Evolutionary conservation across 768 basidiomycete genomes (phyloP), one percentile per base, ranked within the genome.

Genomic region (Lactifluus rugatus): DNA sequence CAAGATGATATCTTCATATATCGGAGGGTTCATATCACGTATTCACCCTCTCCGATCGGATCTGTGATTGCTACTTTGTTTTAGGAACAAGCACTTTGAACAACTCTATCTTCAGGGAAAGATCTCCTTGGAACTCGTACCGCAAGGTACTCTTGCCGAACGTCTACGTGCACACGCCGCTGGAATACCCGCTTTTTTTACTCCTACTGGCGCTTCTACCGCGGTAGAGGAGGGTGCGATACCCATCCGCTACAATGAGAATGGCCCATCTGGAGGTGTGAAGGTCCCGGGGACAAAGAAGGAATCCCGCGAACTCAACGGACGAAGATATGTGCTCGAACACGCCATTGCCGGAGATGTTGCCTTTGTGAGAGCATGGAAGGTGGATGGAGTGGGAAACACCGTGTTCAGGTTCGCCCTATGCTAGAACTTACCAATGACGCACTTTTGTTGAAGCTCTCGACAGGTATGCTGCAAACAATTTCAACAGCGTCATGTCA

Each of bases 111-210:
- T 95, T 51, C 77, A 79, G 13, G 93, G 93, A 54, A 72, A 85
- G 62, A 85, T 95, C 58, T 84, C 86, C 9, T 74, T 94, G 36
- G 93, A 95, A 66, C 84, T 95, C 21, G 89, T 90, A 26, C 93
- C 93, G 3, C 93, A 96, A 72, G 93, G 92, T 10, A 93, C 91
- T 14, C 81, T 96, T 45, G 83, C 86, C 16, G 93, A 93, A 67
- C 85, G 92, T 57, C 76, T 93, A 60, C 85, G 92, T 36, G 88
- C 93, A 7, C 87, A 90, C 57, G 92, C 90, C 9, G 88, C 90
- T 11, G 93, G 93, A 51, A 91, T 93, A 59, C 92, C 93, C 17
- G 91, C 87, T n/a, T 93, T 96, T 76, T 94, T 77, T 72, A 95
- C 90, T 5, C 93, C 92, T 16, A 93, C 92, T 0, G 93, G 93